Evolutionary conservation across 257 asterid genomes (phyloP).

Genomic region (Solanum etuberosum): DNA sequence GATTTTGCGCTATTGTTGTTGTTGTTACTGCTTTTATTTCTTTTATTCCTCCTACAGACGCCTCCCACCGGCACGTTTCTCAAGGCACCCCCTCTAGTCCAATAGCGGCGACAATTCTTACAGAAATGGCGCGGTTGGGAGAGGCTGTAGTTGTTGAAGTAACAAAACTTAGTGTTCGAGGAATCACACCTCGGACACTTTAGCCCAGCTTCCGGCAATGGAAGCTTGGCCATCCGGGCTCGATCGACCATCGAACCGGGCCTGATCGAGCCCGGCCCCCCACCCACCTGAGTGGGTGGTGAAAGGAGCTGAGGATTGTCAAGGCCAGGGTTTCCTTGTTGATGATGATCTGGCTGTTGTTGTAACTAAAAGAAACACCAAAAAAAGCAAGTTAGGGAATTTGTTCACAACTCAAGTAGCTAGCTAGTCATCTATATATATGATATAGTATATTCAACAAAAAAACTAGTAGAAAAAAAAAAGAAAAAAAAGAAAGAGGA

Average conservation of each 20-base stretch:
- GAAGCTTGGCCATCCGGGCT: conserved; percentile 21
- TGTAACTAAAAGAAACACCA: conserved; percentile 13
- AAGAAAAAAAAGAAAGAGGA: background rate
- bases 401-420: background rate
- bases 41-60: conserved; percentile 29
- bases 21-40: conserved; percentile 13
- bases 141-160: conserved; percentile 35
- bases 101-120: conserved; percentile 32
- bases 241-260: conserved; percentile 32
- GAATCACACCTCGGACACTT: conserved; percentile 40
- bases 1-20: conserved; percentile 1
- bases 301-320: conserved; percentile 4
- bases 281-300: conserved; percentile 11
- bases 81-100: conserved; percentile 32
- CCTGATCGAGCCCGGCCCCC: conserved; percentile 16
- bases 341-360: conserved; percentile 20
- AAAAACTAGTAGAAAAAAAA: conserved; percentile 10
- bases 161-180: conserved; percentile 30
- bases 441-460: conserved; percentile 27
- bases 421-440: background rate
- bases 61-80: conserved; percentile 39
- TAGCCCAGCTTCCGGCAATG: conserved; percentile 24
- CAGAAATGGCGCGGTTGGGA: conserved; percentile 35
- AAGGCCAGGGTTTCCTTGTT: conserved; percentile 14
- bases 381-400: background rate